phyloP scores from a whole-genome alignment of 106 monocot species.

The Platanthera guangdongensis region DNA sequence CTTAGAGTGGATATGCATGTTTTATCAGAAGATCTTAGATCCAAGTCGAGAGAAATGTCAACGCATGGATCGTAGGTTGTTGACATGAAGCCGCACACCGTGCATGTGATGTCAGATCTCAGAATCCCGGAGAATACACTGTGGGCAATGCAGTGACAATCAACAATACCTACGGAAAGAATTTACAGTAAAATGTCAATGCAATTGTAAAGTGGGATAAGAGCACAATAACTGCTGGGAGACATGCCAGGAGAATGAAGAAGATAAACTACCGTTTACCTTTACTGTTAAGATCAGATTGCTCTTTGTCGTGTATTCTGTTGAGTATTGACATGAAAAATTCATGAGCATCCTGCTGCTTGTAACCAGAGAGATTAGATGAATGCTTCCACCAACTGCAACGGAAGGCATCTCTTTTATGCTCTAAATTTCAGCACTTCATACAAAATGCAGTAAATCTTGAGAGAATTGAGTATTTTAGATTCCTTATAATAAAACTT shows the following conservation, averaged over 20 bases:
- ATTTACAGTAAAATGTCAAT: too few species aligned
- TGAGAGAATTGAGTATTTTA: too few species aligned
- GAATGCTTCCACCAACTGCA: slow-evolving; percentile 75
- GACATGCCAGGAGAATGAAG: too few species aligned
- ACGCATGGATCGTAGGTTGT: slow-evolving; percentile 66
- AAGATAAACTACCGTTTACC: slow-evolving; percentile 12
- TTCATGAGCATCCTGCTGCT: slow-evolving; percentile 73
- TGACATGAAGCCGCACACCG: slow-evolving; percentile 51
- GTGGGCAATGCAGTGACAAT: slow-evolving; percentile 63
- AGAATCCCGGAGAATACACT: slow-evolving; percentile 50
- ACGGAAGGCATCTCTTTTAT: neutral
- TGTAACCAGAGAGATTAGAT: slow-evolving; percentile 42
- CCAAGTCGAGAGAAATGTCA: slow-evolving; percentile 51
- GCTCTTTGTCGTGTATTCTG: slow-evolving; percentile 58
- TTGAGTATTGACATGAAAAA: slow-evolving; percentile 65
- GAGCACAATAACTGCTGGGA: too few species aligned
- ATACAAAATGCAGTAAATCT: too few species aligned
- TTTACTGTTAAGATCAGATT: slow-evolving; percentile 23
- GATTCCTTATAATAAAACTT: too few species aligned
- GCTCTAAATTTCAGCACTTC: too few species aligned
- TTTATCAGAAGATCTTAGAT: neutral
- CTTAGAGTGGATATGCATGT: slow-evolving; percentile 27
- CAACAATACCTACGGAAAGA: slow-evolving; percentile 25
- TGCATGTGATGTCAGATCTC: slow-evolving; percentile 52
- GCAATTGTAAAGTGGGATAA: too few species aligned